Percentiles rank a stretch among this genome's conserved stretches.
phyloP scores from a whole-genome alignment of 495 filamentous ascomycete species.

The Penicillium ochrochloron region DNA sequence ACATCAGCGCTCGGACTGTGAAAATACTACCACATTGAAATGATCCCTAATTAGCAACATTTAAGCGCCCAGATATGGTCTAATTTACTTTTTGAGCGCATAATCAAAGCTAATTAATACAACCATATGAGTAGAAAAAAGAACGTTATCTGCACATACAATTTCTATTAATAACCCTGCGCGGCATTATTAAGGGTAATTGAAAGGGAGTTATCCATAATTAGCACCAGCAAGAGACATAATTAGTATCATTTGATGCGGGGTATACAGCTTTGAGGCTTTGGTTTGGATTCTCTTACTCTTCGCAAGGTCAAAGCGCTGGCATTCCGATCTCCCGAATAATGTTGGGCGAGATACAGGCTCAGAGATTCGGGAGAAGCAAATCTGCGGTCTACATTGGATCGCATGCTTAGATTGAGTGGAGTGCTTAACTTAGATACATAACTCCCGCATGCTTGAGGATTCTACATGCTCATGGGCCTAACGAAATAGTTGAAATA shows the following conservation, averaged over 20 bases:
- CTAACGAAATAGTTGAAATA: neutral
- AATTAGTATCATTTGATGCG: neutral
- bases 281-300: neutral
- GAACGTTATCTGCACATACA: too few relatives aligned
- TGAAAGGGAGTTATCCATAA: neutral
- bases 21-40: neutral
- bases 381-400: neutral
- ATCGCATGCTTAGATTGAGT: neutral
- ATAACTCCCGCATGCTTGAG: neutral
- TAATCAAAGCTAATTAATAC: neutral
- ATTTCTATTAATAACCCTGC: neutral
- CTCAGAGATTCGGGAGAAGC: neutral
- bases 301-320: neutral
- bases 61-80: slow-evolving; percentile 29
- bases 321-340: neutral
- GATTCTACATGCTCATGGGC: neutral
- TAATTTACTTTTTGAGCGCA: slow-evolving; percentile 1
- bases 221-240: neutral
- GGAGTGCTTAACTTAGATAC: neutral
- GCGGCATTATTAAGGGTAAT: neutral
- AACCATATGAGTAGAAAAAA: neutral
- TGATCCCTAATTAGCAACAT: slow-evolving; percentile 38
- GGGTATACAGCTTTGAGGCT: neutral
- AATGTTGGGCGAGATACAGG: neutral
- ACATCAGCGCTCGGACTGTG: slow-evolving; percentile 15